Base-by-base conservation (phyloP, 441 rosid species). In the Pelargonium citronellum region DNA sequence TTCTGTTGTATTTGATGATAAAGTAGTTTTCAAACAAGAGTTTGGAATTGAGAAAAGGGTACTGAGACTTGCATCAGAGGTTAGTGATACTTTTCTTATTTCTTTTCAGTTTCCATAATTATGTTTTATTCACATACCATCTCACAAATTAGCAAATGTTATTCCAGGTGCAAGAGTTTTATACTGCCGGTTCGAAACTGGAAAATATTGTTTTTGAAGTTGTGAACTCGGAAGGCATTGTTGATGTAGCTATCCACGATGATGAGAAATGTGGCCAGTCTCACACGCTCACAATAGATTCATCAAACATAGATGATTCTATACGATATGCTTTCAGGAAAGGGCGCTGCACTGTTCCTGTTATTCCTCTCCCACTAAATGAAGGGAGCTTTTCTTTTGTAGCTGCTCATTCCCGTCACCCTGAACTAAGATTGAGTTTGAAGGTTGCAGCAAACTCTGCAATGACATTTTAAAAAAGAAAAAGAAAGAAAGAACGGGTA, bases 301-400 rank as follows among this genome's bases (percentile, higher is more conserved):
- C 73, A 34, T 71, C 64, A 8, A 62, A 41, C 24, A 2, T 22
- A 16, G 79, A 77, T 47, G 78, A 71, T 61, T 61, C 69, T 67
- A 16, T 80, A 24, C 74, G 70, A 47, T 84, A 83, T 73, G 74
- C 84, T 68, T 88, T 90, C 74, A 78, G 70, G 66, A 61, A 79
- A 49, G 88, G 96, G 7, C 34, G 79, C 41, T 85, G 90, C 78
- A 79, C 71, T 69, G 73, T 90, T 62, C 79, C 86, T n/a, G 75
- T 72, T 67, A 75, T 87, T 64, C 58, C 80, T 7, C 64, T 87
- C 37, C 93, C 93, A 68, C 71, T 69, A 66, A 73, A 10, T 10
- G 89, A 76, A 72, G 89, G 87, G 64, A 63, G 43, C 62, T 74
- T 81, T 70, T 68, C 76, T 72, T 76, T 87, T 39, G 72, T 51